Conservation (phyloP, 306 rosid genomes). For the Cyamopsis tetragonoloba region DNA sequence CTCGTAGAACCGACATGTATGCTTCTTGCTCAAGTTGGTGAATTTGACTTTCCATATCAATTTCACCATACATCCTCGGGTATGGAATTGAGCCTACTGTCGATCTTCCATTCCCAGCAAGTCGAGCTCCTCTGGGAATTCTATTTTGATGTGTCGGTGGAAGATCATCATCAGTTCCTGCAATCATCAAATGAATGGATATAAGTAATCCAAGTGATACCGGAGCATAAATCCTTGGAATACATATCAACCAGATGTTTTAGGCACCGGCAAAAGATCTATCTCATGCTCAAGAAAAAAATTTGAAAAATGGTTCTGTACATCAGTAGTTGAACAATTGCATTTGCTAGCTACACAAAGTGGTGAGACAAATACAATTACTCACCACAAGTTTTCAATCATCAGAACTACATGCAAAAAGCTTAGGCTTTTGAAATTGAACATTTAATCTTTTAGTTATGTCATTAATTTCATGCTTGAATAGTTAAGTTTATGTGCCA, state of each 20-base stretch:
- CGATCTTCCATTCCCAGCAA: slow-evolving; percentile 81
- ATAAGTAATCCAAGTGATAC: background rate
- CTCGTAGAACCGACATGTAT: slow-evolving; percentile 86
- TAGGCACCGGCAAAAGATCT: background rate
- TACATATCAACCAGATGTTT: background rate
- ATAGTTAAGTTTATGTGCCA: background rate
- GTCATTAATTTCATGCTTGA: background rate
- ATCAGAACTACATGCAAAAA: slow-evolving; percentile 1
- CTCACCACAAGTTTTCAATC: background rate
- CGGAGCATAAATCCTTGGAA: slow-evolving; percentile 15
- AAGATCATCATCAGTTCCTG: slow-evolving; percentile 95
- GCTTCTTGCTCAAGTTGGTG: slow-evolving; percentile 97
- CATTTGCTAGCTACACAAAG: background rate
- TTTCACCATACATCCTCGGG: slow-evolving; percentile 73
- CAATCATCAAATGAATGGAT: slow-evolving; percentile 15
- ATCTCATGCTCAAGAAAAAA: background rate
- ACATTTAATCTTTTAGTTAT: background rate
- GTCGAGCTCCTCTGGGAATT: slow-evolving; percentile 73
- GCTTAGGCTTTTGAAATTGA: background rate
- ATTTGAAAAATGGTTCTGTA: background rate
- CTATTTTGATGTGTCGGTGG: slow-evolving; percentile 83
- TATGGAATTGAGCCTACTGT: slow-evolving; percentile 61
- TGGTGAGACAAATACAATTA: background rate
- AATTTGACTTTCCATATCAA: slow-evolving; percentile 86
- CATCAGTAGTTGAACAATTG: background rate